These are phyloP conservation scores for Crithidia mellificae DNA, from an alignment of 208 protist species.

Conservation along the genomic window DNA sequence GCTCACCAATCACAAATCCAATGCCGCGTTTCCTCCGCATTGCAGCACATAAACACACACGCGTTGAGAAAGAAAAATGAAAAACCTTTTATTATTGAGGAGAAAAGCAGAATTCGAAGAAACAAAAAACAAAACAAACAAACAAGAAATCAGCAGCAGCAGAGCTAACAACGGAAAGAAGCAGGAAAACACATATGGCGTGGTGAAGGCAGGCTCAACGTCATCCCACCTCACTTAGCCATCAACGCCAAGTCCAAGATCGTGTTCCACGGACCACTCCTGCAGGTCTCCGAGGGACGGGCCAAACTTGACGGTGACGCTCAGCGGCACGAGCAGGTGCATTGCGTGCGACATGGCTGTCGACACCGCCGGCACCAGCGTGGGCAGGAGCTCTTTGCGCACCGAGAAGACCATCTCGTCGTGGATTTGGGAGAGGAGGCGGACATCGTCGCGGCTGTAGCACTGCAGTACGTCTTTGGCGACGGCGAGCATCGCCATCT, in stretches of 20 bases:
- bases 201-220: too few species aligned
- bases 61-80: too few species aligned
- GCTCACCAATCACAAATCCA: too few species aligned
- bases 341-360: constrained; percentile 49
- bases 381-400: constrained; percentile 38
- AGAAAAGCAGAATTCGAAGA: too few species aligned
- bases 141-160: too few species aligned
- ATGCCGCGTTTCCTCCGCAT: too few species aligned
- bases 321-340: constrained; percentile 69
- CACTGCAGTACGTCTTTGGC: constrained; percentile 63
- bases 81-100: too few species aligned
- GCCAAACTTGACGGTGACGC: constrained; percentile 69
- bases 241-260: constrained; percentile 53
- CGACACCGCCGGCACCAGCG: constrained; percentile 49
- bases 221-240: too few species aligned
- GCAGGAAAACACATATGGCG: too few species aligned
- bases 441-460: constrained; percentile 40
- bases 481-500: constrained; percentile 84
- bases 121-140: too few species aligned
- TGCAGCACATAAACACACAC: too few species aligned
- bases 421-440: constrained; percentile 72
- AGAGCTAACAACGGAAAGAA: too few species aligned
- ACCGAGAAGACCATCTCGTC: constrained; percentile 88
- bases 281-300: constrained; percentile 65
- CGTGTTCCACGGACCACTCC: constrained; percentile 78